Evolutionary conservation across 148 eudicot species (phyloP).

Genomic region (Rhododendron vialii): DNA sequence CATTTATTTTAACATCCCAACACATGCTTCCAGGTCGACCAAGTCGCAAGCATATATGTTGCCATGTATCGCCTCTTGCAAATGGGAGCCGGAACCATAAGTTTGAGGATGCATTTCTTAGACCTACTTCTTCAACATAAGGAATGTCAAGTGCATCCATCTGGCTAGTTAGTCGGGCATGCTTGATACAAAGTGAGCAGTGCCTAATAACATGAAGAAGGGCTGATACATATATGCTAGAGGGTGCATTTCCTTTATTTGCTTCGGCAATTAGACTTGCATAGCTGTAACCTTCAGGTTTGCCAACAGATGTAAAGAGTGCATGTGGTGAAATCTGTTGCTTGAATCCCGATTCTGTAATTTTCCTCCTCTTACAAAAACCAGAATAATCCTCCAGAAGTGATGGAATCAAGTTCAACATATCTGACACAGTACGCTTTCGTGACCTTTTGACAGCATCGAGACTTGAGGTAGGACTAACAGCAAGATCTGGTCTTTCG

Average conservation of each 20-base stretch:
- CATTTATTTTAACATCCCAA: constrained; percentile 96
- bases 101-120: constrained; percentile 64
- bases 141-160: constrained; percentile 91
- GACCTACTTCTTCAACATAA: constrained; percentile 79
- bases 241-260: constrained; percentile 81
- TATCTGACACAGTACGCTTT: constrained; percentile 69
- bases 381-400: constrained; percentile 36
- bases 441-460: constrained; percentile 36
- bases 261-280: constrained; percentile 84
- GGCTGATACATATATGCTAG: constrained; percentile 66
- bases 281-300: constrained; percentile 54
- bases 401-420: constrained; percentile 69
- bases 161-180: constrained; percentile 89
- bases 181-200: constrained; percentile 93
- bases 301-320: constrained; percentile 26
- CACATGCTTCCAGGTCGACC: constrained; percentile 90
- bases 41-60: constrained; percentile 78
- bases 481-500: constrained; percentile 35
- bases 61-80: constrained; percentile 72
- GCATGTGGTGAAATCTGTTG: constrained; percentile 34
- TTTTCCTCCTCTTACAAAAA: constrained; percentile 57
- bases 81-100: constrained; percentile 89
- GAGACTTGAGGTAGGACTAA: constrained; percentile 37
- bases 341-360: constrained; percentile 18
- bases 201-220: constrained; percentile 93